Percentiles rank a stretch among this genome's conserved stretches.
These are phyloP conservation scores for Dichotomopilus funicola DNA, from an alignment of 2,329 filamentous ascomycete genomes.

Conservation along the genomic window DNA sequence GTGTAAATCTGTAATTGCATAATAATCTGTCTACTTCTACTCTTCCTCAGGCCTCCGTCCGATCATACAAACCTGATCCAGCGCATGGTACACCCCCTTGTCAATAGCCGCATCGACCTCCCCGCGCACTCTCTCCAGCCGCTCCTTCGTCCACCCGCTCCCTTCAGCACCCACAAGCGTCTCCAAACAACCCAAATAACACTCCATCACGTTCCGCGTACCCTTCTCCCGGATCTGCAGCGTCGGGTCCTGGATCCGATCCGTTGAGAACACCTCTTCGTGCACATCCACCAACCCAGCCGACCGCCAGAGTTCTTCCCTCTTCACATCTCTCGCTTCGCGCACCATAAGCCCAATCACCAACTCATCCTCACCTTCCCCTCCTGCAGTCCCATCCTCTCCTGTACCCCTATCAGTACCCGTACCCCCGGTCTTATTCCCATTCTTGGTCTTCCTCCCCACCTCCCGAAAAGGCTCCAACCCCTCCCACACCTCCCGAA, in stretches of 20 bases:
- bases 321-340: conserved; percentile 5
- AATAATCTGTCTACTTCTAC: no score
- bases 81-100: conserved; percentile 17
- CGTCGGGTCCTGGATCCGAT: conserved; percentile 15
- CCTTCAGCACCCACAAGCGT: conserved; percentile 6
- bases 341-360: conserved; percentile 18
- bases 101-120: conserved; percentile 6
- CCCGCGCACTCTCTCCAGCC: not conserved
- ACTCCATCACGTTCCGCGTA: conserved; percentile 18
- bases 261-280: conserved; percentile 20
- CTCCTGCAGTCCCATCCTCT: not conserved
- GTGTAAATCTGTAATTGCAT: no score
- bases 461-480: no score
- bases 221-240: conserved; percentile 12
- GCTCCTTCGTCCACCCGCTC: conserved; percentile 9
- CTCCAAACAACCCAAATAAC: conserved; percentile 15
- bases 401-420: no score
- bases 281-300: conserved; percentile 15
- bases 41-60: conserved; percentile 7
- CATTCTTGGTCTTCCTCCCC: no score
- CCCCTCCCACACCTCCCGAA: no score
- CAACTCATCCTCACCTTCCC: not conserved
- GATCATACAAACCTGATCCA: conserved; percentile 18
- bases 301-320: conserved; percentile 1
- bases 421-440: no score